Evolutionary conservation across 805 yeast genomes (phyloP).

Genomic region (Barnettozyma californica): DNA sequence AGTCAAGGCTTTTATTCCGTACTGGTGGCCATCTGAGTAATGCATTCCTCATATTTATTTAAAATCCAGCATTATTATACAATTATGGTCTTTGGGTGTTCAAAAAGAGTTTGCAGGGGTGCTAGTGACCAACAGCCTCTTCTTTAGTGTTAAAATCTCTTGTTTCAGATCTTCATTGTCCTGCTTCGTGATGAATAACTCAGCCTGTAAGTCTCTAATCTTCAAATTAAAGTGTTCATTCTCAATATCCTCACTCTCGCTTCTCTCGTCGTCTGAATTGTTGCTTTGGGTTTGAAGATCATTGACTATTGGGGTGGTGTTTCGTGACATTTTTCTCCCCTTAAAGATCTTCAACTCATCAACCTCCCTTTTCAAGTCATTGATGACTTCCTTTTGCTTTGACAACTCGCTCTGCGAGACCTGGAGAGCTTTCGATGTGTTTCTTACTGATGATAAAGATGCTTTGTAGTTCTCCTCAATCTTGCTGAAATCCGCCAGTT

Average conservation of each 20-base stretch:
- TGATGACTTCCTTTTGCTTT: constrained; percentile 51
- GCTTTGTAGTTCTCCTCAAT: constrained; percentile 65
- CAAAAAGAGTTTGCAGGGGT: constrained; percentile 11
- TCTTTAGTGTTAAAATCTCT: constrained; percentile 52
- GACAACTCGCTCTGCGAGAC: constrained; percentile 67
- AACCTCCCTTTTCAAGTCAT: constrained; percentile 55
- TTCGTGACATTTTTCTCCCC: constrained; percentile 32
- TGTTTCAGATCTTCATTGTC: constrained; percentile 78
- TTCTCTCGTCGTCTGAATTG: constrained; percentile 27
- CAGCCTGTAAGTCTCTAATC: constrained; percentile 80
- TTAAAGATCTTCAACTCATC: constrained; percentile 60
- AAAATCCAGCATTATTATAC: background rate
- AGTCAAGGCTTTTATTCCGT: constrained; percentile 53
- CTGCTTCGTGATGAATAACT: constrained; percentile 70
- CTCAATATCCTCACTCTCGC: constrained; percentile 28
- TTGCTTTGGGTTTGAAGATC: constrained; percentile 17
- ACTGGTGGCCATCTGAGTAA: constrained; percentile 61
- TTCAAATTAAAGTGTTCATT: constrained; percentile 66
- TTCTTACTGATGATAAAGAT: constrained; percentile 66
- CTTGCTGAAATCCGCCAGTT: constrained; percentile 32
- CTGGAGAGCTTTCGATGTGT: constrained; percentile 69
- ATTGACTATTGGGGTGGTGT: constrained; percentile 21
- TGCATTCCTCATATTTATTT: background rate
- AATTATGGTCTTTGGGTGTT: background rate
- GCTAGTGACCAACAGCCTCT: constrained; percentile 36